A percentile compares a stretch with the other conserved stretches of the same genome.
Conservation (phyloP, 139 green algal genomes). For the Gonium pectorale region DNA sequence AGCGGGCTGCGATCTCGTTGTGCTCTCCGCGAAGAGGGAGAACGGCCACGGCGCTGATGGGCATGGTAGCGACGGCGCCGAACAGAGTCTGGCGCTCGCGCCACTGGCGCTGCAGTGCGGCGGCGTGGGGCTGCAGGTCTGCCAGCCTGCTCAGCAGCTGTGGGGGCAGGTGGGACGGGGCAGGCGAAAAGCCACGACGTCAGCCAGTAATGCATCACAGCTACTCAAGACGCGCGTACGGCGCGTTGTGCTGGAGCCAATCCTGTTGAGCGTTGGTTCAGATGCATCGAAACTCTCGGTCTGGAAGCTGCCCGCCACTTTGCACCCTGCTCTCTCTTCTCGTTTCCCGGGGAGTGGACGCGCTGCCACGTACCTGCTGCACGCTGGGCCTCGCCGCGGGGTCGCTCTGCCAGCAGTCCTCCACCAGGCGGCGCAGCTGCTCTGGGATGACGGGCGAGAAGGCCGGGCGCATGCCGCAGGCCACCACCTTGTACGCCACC, state of each 20-base stretch:
- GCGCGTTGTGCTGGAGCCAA: too few species aligned
- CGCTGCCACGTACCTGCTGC: not conserved
- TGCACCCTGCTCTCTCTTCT: not conserved
- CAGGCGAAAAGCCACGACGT: not conserved
- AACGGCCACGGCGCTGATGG: constrained; percentile 27
- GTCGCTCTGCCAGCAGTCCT: constrained; percentile 39
- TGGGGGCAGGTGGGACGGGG: not conserved
- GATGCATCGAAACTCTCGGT: too few species aligned
- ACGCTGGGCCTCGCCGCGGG: constrained; percentile 22
- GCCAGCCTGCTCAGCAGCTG: constrained; percentile 15
- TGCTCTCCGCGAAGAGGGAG: not conserved
- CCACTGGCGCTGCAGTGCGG: constrained; percentile 22
- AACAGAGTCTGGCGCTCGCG: constrained; percentile 29
- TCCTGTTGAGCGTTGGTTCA: too few species aligned
- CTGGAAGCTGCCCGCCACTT: too few species aligned
- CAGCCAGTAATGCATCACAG: not conserved
- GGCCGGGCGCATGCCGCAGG: constrained; percentile 40
- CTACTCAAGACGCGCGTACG: too few species aligned
- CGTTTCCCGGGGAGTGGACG: not conserved
- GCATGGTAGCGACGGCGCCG: constrained; percentile 20
- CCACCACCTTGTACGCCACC: constrained; percentile 40
- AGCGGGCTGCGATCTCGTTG: not conserved
- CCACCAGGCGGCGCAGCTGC: constrained; percentile 14
- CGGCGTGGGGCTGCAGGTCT: not conserved
- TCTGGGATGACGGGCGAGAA: constrained; percentile 24